Base-by-base conservation (phyloP, 495 filamentous ascomycete species). In the Tuber umbilicatum region DNA sequence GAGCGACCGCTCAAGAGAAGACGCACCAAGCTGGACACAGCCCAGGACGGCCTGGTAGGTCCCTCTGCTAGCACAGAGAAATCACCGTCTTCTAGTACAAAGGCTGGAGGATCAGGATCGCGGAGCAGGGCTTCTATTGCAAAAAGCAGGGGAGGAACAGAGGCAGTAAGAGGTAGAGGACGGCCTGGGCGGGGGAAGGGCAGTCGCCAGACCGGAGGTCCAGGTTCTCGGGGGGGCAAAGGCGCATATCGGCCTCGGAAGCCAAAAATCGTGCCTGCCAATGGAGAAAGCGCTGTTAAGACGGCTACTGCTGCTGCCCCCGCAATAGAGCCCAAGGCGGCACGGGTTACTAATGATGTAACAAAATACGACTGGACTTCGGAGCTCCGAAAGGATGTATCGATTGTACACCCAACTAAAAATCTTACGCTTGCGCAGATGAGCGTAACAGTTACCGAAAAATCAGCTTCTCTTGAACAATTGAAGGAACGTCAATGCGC, bases 401-500 rank as follows among this genome's bases (percentile, higher is more conserved):
- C 55, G 16, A 35, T 64, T 64, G 55, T 64, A 2, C 55, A 14
- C 7, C 27, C 55, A 10, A 64, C 55, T 19, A 64, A 35, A 64
- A 31, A 64, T 64, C 55, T 64, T 64, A 35, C 27, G 27, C 55
- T 64, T 19, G 55, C 55, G 4, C 55, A 31, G 27, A 17, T 64
- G 55, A 64, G 55, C 27, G 55, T 64, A 64, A 64, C 55, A 31
- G 55, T 64, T 64, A 35, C 55, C 55, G 31, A 64, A 64, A 76
- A 78, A 35, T 74, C 70, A 23, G 76, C 77, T 78, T 41, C 77
- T 72, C 31, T 75, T 41, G 77, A 79, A 23, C 75, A 78, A 41
- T 76, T 79, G 19, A 79, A 79, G 69, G 74, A 79, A 69, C 77
- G 77, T n/a, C 76, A 78, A 50, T 78, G 72, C 42, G 72, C 60